A percentile compares a stretch with the other conserved stretches of the same genome.
Evolutionary conservation across 495 filamentous ascomycete species (phyloP).

Genomic region (Peziza echinospora): DNA sequence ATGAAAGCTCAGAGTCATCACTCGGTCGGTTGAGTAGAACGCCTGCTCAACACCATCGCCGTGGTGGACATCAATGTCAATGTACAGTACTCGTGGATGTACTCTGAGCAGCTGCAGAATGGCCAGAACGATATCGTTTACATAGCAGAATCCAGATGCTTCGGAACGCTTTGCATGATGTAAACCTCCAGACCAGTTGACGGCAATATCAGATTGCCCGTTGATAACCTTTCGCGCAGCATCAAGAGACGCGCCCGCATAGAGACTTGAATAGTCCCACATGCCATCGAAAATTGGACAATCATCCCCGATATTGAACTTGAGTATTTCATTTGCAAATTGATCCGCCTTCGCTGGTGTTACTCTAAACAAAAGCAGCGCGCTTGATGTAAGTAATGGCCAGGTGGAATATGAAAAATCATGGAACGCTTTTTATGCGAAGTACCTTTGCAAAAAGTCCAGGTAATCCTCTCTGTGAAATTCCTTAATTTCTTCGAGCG

Average conservation of each 20-base stretch:
- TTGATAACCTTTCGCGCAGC: conserved; percentile 81
- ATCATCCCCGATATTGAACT: conserved; percentile 95
- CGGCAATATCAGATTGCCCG: conserved; percentile 86
- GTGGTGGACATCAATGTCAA: conserved; percentile 97
- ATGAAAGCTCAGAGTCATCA: conserved; percentile 97
- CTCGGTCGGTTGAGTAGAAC: conserved; percentile 90
- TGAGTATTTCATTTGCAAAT: conserved; percentile 69
- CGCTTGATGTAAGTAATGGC: too few relatives aligned
- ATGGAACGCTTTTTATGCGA: too few relatives aligned
- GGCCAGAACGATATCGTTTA: conserved; percentile 94
- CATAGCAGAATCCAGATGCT: conserved; percentile 93
- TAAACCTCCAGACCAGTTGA: conserved; percentile 94
- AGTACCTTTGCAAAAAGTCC: conserved; percentile 48
- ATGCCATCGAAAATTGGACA: conserved; percentile 95
- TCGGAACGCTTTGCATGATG: conserved; percentile 97
- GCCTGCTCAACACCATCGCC: conserved; percentile 96
- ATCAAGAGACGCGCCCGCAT: conserved; percentile 92
- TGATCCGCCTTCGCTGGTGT: conserved; percentile 95
- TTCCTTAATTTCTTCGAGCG: conserved; percentile 62
- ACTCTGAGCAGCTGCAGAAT: conserved; percentile 89
- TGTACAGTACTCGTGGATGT: conserved; percentile 84
- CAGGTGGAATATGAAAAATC: too few relatives aligned
- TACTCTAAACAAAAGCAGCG: conserved; percentile 34
- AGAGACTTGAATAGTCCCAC: conserved; percentile 96
- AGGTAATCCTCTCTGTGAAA: conserved; percentile 84